These are phyloP conservation scores for Tilletiaria anomala DNA, from an alignment of 1,284 basidiomycete species.

Conservation along the genomic window DNA sequence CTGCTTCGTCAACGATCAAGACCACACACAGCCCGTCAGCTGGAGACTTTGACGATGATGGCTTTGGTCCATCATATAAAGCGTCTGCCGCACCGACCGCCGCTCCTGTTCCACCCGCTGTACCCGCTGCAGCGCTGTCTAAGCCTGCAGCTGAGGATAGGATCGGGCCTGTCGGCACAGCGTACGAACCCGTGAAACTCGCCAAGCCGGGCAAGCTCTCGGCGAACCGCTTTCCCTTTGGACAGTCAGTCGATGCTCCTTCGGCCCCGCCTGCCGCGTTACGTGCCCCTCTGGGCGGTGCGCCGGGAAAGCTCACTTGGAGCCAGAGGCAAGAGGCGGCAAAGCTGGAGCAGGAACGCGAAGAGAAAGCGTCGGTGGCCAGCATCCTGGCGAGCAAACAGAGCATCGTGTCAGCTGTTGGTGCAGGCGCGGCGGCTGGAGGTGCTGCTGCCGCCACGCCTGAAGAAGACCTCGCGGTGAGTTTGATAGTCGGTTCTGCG, in stretches of 20 bases:
- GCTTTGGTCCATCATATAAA: too few species aligned
- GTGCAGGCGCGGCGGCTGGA: background rate
- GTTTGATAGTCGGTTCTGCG: too few species aligned
- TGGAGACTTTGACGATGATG: too few species aligned
- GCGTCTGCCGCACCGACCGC: background rate
- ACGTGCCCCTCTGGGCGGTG: conserved; percentile 12
- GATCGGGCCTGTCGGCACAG: conserved; percentile 35
- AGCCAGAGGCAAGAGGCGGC: conserved; percentile 35
- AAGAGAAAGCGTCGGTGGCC: conserved; percentile 8
- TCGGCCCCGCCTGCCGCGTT: conserved; percentile 11
- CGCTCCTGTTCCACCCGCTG: conserved; percentile 1
- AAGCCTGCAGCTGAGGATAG: conserved; percentile 8
- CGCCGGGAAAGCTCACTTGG: conserved; percentile 29
- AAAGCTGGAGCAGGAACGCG: conserved; percentile 25
- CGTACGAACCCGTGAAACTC: conserved; percentile 31
- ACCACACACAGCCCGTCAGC: too few species aligned
- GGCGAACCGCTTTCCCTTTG: conserved; percentile 29
- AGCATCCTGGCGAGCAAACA: too few species aligned
- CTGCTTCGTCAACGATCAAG: background rate
- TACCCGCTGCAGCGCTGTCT: conserved; percentile 3
- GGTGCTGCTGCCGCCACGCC: background rate
- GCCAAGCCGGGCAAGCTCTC: conserved; percentile 36
- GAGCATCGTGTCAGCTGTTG: too few species aligned
- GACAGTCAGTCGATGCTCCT: conserved; percentile 7
- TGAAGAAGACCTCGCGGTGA: background rate